Conservation (phyloP, 2,329 filamentous ascomycete genomes). For the Apiospora sp. region DNA sequence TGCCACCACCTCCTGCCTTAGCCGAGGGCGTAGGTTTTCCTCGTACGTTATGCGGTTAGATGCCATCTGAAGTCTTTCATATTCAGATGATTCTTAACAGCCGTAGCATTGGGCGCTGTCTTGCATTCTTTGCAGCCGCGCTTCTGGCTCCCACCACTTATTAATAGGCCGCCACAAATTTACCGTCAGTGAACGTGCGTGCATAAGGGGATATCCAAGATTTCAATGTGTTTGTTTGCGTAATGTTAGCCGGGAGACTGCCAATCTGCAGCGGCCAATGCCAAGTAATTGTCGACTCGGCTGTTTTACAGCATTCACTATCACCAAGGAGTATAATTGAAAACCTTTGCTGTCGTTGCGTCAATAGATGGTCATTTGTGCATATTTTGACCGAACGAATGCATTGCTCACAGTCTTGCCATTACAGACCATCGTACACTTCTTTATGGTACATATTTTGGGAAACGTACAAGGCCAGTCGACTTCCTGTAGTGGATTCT, state of each 20-base stretch:
- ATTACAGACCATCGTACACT: neutral
- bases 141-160: neutral
- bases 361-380: neutral
- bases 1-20: neutral
- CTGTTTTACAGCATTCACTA: neutral
- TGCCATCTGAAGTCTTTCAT: slow-evolving; percentile 18
- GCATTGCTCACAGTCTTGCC: neutral
- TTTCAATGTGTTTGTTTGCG: neutral
- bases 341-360: neutral
- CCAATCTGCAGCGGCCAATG: neutral
- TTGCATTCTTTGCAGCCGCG: slow-evolving; percentile 5
- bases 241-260: neutral
- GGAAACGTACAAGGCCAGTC: slow-evolving; percentile 9
- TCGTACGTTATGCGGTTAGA: neutral
- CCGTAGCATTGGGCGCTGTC: neutral
- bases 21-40: neutral
- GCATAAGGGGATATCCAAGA: neutral
- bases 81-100: neutral
- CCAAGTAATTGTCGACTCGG: too few relatives aligned
- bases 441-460: slow-evolving; percentile 1
- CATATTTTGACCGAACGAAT: neutral
- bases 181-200: neutral
- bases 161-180: neutral
- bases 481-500: neutral
- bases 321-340: neutral